Conservation (phyloP, 345 rosid species). For the Euphorbia peplus region DNA sequence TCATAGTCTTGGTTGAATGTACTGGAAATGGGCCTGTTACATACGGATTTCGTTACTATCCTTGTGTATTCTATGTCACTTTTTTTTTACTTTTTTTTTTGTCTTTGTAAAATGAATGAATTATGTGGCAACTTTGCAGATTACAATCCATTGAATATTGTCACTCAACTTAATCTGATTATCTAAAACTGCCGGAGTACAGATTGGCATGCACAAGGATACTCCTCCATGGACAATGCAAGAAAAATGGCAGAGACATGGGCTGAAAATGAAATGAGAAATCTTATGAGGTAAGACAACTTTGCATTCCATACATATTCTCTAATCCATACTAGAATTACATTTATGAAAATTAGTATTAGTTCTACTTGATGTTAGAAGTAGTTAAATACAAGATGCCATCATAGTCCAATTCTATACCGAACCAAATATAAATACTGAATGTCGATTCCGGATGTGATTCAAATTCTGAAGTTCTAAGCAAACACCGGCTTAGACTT, state of each 20-base stretch:
- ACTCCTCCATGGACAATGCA: slow-evolving; percentile 91
- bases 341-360: too few species aligned
- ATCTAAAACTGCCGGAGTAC: slow-evolving; percentile 57
- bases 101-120: not conserved
- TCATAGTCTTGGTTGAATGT: not conserved
- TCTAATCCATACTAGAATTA: too few species aligned
- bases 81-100: not conserved
- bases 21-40: not conserved
- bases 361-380: too few species aligned
- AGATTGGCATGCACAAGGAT: slow-evolving; percentile 92
- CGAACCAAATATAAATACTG: too few species aligned
- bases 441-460: too few species aligned
- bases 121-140: not conserved
- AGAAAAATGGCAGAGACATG: slow-evolving; percentile 97
- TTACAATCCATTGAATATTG: not conserved
- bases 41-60: too few species aligned
- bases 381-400: too few species aligned
- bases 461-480: too few species aligned
- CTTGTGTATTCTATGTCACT: too few species aligned
- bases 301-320: too few species aligned
- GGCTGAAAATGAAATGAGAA: slow-evolving; percentile 99
- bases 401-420: too few species aligned
- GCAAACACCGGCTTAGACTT: too few species aligned
- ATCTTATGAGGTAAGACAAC: slow-evolving; percentile 86
- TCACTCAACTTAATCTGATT: slow-evolving; percentile 1